These are phyloP conservation scores for Auriscalpium vulgare DNA, from an alignment of 768 basidiomycete genomes.

Conservation along the genomic window DNA sequence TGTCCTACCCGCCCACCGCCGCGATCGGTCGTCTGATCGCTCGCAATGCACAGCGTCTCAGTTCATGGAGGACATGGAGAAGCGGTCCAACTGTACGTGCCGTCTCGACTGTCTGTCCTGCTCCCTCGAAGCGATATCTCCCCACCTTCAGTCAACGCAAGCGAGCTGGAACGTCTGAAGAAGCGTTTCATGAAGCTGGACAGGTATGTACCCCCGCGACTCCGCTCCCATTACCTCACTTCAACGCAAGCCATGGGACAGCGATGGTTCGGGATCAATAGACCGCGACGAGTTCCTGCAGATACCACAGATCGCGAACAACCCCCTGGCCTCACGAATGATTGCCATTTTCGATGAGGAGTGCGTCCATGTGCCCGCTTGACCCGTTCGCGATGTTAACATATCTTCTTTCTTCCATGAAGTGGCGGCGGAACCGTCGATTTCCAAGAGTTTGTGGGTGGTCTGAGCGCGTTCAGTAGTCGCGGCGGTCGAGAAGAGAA, in stretches of 20 bases:
- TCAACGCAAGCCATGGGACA: slow-evolving; percentile 19
- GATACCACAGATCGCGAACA: slow-evolving; percentile 98
- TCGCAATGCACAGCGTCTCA: slow-evolving; percentile 55
- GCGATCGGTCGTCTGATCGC: neutral
- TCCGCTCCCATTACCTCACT: neutral
- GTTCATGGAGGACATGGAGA: slow-evolving; percentile 98
- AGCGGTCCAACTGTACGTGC: slow-evolving; percentile 89
- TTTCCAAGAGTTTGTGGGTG: slow-evolving; percentile 98
- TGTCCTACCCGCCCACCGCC: slow-evolving; percentile 21
- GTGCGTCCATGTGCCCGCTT: slow-evolving; percentile 42
- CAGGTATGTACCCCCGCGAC: slow-evolving; percentile 39
- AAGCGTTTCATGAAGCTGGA: slow-evolving; percentile 99
- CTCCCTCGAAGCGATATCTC: neutral
- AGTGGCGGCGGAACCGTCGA: slow-evolving; percentile 98
- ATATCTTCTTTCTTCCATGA: neutral
- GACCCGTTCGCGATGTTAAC: neutral
- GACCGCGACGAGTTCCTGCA: slow-evolving; percentile 98
- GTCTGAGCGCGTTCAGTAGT: slow-evolving; percentile 94
- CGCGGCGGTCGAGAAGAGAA: slow-evolving; percentile 97
- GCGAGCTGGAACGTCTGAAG: slow-evolving; percentile 91
- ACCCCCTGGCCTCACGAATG: slow-evolving; percentile 94
- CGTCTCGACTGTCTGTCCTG: neutral
- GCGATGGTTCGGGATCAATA: slow-evolving; percentile 95
- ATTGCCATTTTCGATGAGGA: slow-evolving; percentile 99
- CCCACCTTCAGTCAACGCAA: slow-evolving; percentile 68